These are phyloP conservation scores for Centaurea solstitialis DNA, from an alignment of 129 eudicot genomes.

Conservation along the genomic window DNA sequence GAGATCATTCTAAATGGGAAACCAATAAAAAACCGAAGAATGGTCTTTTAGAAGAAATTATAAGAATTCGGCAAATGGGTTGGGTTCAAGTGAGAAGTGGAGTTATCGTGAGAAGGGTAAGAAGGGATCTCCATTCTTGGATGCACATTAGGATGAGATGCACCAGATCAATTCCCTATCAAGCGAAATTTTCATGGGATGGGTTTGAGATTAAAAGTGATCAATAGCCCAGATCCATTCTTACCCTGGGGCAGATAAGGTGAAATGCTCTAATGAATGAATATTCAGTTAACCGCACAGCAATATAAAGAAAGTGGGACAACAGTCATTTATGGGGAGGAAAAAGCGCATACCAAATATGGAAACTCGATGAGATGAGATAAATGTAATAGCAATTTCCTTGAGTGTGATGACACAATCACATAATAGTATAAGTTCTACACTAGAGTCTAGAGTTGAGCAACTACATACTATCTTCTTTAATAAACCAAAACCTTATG, in stretches of 20 bases:
- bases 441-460: not conserved
- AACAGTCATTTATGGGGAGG: not conserved
- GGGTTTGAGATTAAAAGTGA: too few species aligned
- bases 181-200: too few species aligned
- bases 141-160: too few species aligned
- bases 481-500: not conserved
- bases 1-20: not conserved
- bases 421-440: not conserved
- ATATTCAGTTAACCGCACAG: not conserved
- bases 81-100: too few species aligned
- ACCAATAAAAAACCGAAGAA: not conserved
- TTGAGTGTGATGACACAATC: not conserved
- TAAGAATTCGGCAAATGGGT: not conserved
- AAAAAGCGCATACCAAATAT: not conserved
- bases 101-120: too few species aligned
- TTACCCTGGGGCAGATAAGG: not conserved
- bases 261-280: not conserved
- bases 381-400: not conserved
- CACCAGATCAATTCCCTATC: too few species aligned
- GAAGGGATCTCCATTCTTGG: too few species aligned
- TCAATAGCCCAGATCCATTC: too few species aligned
- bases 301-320: not conserved
- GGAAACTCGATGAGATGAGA: not conserved
- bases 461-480: not conserved
- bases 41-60: not conserved